Evolutionary conservation across 805 yeast genomes (phyloP), one percentile per base, ranked within the genome.

Genomic region (Millerozyma acaciae): DNA sequence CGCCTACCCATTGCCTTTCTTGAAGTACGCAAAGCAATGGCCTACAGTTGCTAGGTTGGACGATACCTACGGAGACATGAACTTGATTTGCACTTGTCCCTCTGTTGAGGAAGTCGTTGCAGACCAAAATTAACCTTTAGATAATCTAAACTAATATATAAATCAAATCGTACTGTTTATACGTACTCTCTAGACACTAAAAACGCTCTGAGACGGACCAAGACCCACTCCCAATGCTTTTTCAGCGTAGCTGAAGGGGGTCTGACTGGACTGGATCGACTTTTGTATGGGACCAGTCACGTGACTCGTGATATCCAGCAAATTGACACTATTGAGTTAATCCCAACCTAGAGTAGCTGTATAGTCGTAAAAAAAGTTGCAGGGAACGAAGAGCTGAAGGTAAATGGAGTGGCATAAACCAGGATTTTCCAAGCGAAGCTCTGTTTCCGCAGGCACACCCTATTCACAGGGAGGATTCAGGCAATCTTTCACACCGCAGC

Each of bases 11-110:
- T 68, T 87, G 38, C 75, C 81, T n/a, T 76, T 70, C 53, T 72
- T 93, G 55, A 77, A 73, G 51, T 62, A 68, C 16, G 70, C 80
- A 59, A 93, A 93, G 62, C 84, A 88, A 56, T 93, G 98, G 98
- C 97, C 98, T 23, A 71, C 88, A 0, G 97, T 89, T 27, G 75
- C 95, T 8, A 78, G 98, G 60, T 74, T 90, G 34, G 95, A 93
- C 56, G 98, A 93, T 55, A 83, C 94, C 4, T 90, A 81, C 50
- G 98, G 98, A 44, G 98, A 93, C 57, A 68, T 81, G 73, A 80
- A 93, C 63, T 71, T 90, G 60, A 69, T 89, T 60, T 93, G 98
- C 67, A 88, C 96, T 16, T 90, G 98, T 65, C 93, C 93, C 20
- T 70, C 83, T 3, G 90, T 84, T 26, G 90, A 83, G 52, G 89